Conservation (phyloP, 768 basidiomycete species). For the Pulveroboletus sp. region DNA sequence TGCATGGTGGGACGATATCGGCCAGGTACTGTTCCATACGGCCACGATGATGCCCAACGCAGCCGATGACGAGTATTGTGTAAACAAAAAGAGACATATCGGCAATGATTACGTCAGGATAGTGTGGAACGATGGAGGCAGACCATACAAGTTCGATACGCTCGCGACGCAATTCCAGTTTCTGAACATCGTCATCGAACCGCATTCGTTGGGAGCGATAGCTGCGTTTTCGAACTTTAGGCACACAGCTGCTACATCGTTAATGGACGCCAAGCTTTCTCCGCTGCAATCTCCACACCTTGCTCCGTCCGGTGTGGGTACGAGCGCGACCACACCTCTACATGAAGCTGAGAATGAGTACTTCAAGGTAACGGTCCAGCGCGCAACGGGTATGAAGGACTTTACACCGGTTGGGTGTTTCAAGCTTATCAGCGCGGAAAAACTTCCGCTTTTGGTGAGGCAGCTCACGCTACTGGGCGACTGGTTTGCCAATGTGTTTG, state of each 20-base stretch:
- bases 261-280: constrained; percentile 15
- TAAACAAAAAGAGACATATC: constrained; percentile 90
- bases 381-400: constrained; percentile 86
- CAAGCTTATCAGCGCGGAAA: constrained; percentile 88
- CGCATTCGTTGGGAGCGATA: constrained; percentile 80
- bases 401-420: constrained; percentile 90
- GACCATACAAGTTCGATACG: constrained; percentile 85
- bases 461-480: constrained; percentile 85
- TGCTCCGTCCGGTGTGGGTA: constrained; percentile 8
- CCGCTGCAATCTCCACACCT: constrained; percentile 18
- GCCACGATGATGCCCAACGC: constrained; percentile 95
- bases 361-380: constrained; percentile 91
- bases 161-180: constrained; percentile 93
- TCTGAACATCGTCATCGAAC: constrained; percentile 95
- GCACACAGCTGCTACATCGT: neutral
- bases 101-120: constrained; percentile 97
- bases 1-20: constrained; percentile 99
- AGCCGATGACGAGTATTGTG: constrained; percentile 60
- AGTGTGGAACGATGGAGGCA: constrained; percentile 97
- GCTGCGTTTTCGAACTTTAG: constrained; percentile 75
- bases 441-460: constrained; percentile 80
- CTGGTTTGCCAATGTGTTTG: constrained; percentile 85
- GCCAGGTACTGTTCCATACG: constrained; percentile 91
- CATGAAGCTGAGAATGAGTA: constrained; percentile 85
- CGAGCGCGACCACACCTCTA: constrained; percentile 2